Base-by-base conservation (phyloP, 225 moss, liverwort and hornwort species). In the Sphagnum contortum region DNA sequence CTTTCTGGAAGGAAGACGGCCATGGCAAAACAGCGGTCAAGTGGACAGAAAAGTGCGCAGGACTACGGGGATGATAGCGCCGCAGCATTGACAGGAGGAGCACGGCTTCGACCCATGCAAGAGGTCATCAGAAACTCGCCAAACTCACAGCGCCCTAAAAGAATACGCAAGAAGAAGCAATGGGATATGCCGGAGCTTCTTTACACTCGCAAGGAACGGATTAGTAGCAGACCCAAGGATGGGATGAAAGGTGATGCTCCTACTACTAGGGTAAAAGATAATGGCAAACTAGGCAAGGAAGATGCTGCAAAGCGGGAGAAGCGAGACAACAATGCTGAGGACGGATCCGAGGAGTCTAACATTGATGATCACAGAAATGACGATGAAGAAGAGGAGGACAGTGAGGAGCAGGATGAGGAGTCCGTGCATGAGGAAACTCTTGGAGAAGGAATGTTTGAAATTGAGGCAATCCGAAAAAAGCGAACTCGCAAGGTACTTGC, bases 391-490 rank as follows among this genome's bases (percentile, higher is more conserved):
- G 80, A 63, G 45, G 79, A 75, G 50, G 75, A 69, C 68, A 73
- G 66, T 50, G 84, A 84, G 8, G 69, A 75, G 45, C 58, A 69
- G 12, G 75, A 71, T 61, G 77, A 77, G 50, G 66, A 63, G 67
- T 80, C 77, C 9, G 80, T 72, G 55, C 72, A 73, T 64, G 84
- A 84, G 71, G 84, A 84, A 73, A 75, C 80, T 50, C 80, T 84
- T 10, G 84, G 80, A 56, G 84, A 84, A 64, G 84, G 84, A 66
- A 84, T 84, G 84, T 84, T 47, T 65, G 84, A 84, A 70, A 80
- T 84, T 50, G 84, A 84, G 66, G 84, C 84, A 56, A 84, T 84
- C 61, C 75, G 84, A 55, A 80, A 84, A 73, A 84, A 84, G 75
- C 77, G 84, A 65, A 84, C 75, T 13, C 77, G 84, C 45, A 84